A percentile compares a stretch with the other conserved stretches of the same genome.
These are phyloP conservation scores for Chalaropsis thielavioides DNA, from an alignment of 2,329 filamentous ascomycete species.

Conservation along the genomic window DNA sequence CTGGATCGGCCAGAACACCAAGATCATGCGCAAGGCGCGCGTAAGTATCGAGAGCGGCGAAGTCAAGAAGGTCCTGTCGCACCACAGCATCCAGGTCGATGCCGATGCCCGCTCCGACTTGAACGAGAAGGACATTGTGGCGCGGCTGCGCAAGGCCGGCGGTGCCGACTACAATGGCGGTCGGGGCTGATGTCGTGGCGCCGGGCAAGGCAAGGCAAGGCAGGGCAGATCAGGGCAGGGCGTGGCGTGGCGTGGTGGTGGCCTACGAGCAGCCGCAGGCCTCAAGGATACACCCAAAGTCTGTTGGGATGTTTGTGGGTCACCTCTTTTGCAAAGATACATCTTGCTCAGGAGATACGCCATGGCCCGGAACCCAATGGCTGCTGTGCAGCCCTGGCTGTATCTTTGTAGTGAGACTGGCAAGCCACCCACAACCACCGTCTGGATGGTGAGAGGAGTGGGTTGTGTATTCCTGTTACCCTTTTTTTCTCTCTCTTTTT, in stretches of 20 bases:
- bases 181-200: slow-evolving; percentile 29
- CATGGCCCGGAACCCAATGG: neutral
- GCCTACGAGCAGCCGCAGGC: neutral
- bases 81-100: slow-evolving; percentile 52
- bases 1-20: slow-evolving; percentile 52
- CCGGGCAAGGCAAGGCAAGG: neutral
- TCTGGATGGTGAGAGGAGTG: neutral
- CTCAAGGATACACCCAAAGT: neutral
- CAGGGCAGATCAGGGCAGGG: neutral
- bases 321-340: no score
- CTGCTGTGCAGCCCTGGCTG: neutral
- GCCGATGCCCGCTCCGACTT: slow-evolving; percentile 46
- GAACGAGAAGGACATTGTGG: slow-evolving; percentile 45
- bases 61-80: slow-evolving; percentile 48
- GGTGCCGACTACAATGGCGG: slow-evolving; percentile 59
- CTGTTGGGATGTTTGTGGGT: no score
- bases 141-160: slow-evolving; percentile 47
- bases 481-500: neutral
- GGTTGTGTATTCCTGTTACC: neutral
- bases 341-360: no score
- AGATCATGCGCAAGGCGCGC: slow-evolving; percentile 55
- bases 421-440: neutral
- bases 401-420: neutral
- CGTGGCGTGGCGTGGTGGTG: neutral
- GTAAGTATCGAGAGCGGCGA: slow-evolving; percentile 52